Base-by-base conservation (phyloP, 139 green algal species). In the Coelastrella sp. region DNA sequence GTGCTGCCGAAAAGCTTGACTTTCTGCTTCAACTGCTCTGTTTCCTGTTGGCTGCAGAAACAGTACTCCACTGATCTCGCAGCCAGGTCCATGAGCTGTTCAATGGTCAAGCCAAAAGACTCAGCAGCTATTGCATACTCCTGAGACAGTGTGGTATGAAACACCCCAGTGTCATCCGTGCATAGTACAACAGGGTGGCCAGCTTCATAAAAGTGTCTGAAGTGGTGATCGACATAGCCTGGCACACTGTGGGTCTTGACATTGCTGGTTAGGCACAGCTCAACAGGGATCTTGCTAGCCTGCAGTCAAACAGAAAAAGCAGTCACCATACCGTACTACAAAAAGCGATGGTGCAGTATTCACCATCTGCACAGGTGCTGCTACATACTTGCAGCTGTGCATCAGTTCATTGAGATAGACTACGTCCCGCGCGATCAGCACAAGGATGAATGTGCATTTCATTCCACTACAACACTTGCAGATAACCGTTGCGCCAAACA, bases 161-260 rank as follows among this genome's bases (percentile, higher is more conserved):
- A 85, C 7, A 85, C 16, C 3, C 96, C 95, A 5, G 87, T 94
- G 88, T 98, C 97, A 82, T 98, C 97, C n/a, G 92, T 95, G 90
- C 97, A 98, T 7, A 98, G 94, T 22, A 94, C 91, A 19, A 98
- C 94, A 4, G 96, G 96, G 92, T 98, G 95, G 3, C 92, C 91
- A 83, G 92, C 92, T 19, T 8, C 76, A 80, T 95, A 90, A 61
- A 97, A 91, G 13, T 88, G 65, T 0, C 58, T 23, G 64, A 98
- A 98, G 88, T 98, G 97, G 86, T 98, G 97, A 17, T 95, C 94
- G 0, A 79, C 74, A 64, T 93, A 96, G 22, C 71, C 86, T 5
- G 92, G 58, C 13, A 97, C 95, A 68, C 94, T 97, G 58, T 85
- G 59, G 13, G 76, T 90, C 20, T 79, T 68, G 13, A 90, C 23